These are phyloP conservation scores for Monosporascus sp. DNA, from an alignment of 2,329 filamentous ascomycete species.

Conservation along the genomic window DNA sequence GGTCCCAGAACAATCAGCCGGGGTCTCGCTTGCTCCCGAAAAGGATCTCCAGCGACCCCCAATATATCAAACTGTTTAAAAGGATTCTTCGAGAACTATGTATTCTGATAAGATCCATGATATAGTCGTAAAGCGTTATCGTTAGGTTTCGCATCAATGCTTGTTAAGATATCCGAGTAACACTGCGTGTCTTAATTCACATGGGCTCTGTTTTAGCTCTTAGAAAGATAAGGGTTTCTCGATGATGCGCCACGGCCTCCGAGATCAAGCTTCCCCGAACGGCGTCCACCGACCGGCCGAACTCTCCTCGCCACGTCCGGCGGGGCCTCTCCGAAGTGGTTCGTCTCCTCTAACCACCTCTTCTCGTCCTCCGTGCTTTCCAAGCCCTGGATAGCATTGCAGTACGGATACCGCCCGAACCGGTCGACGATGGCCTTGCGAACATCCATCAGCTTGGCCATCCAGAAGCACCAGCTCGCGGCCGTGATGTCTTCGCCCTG, in stretches of 20 bases:
- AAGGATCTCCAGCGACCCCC: not conserved
- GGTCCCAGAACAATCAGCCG: not conserved
- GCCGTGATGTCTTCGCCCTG: not conserved
- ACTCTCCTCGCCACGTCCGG: constrained; percentile 9
- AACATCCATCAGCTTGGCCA: constrained; percentile 19
- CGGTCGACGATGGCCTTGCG: constrained; percentile 21
- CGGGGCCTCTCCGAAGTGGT: constrained; percentile 9
- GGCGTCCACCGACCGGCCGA: constrained; percentile 15
- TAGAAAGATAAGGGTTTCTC: no score
- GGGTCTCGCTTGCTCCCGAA: not conserved
- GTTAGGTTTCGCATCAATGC: no score
- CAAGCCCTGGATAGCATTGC: constrained; percentile 18
- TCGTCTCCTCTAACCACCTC: constrained; percentile 14
- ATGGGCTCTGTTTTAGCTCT: no score
- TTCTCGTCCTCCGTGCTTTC: constrained; percentile 17
- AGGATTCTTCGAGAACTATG: no score
- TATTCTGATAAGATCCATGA: no score
- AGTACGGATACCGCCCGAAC: constrained; percentile 24
- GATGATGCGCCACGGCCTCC: not conserved
- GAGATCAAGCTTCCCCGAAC: constrained; percentile 5
- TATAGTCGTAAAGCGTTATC: no score
- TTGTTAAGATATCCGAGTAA: no score
- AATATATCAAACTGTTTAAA: not conserved
- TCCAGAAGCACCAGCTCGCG: constrained; percentile 15
- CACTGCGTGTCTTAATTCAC: no score